A percentile compares a stretch with the other conserved stretches of the same genome.
Evolutionary conservation across 31 red algal species (phyloP).

Genomic region (Odonthalia washingtoniensis): DNA sequence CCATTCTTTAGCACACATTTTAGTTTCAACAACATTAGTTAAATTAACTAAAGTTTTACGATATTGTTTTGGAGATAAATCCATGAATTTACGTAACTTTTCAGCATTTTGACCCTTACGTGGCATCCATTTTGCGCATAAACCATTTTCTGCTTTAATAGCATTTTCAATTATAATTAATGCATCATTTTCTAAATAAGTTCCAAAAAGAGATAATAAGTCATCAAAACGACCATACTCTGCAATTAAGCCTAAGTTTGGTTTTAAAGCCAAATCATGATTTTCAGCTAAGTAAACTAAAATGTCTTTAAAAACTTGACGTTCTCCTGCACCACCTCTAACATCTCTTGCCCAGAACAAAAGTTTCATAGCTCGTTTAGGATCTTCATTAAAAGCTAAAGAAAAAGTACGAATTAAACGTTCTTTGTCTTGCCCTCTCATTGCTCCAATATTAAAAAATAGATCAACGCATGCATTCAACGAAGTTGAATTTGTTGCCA

Average conservation of each 20-base stretch:
- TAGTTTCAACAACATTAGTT: background rate
- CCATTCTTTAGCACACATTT: slow-evolving; percentile 22
- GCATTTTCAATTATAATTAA: slow-evolving; percentile 6
- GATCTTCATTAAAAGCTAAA: slow-evolving; percentile 4
- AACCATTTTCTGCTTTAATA: background rate
- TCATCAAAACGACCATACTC: slow-evolving; percentile 24
- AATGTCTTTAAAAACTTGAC: slow-evolving; percentile 18
- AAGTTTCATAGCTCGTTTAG: slow-evolving; percentile 3
- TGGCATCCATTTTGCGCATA: slow-evolving; percentile 7
- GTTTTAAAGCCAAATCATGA: background rate
- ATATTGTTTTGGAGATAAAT: slow-evolving; percentile 11
- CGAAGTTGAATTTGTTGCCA: background rate
- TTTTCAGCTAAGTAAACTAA: background rate
- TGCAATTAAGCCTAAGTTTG: background rate
- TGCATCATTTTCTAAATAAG: slow-evolving; percentile 14
- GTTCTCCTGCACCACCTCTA: slow-evolving; percentile 17
- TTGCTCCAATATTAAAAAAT: slow-evolving; percentile 9
- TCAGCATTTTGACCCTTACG: background rate
- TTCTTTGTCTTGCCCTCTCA: slow-evolving; percentile 3
- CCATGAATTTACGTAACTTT: slow-evolving; percentile 9
- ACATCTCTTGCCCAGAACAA: slow-evolving; percentile 13
- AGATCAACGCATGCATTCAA: slow-evolving; percentile 4
- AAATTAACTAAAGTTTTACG: slow-evolving; percentile 5
- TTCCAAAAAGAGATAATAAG: slow-evolving; percentile 21
- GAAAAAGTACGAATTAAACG: background rate